These are phyloP conservation scores for Phytopythium chamaehyphon DNA, from an alignment of 352 stramenopile species.

Conservation along the genomic window DNA sequence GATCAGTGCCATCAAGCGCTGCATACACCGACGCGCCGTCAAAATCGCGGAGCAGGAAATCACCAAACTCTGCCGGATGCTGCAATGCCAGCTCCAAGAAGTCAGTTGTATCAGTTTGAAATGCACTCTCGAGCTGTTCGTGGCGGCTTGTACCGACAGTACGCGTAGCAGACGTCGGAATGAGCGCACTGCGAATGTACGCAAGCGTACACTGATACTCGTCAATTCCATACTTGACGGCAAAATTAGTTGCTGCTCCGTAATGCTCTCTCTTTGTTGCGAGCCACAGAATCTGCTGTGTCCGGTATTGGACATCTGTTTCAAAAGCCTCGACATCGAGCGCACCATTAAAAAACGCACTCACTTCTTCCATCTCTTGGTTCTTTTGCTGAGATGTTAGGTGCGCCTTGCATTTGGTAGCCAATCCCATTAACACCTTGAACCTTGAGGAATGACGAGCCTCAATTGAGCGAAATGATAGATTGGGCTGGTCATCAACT, in stretches of 20 bases:
- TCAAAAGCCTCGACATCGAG: conserved; percentile 58
- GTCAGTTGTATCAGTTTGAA: conserved; percentile 44
- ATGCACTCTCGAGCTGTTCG: conserved; percentile 65
- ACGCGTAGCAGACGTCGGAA: not conserved
- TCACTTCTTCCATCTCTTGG: conserved; percentile 63
- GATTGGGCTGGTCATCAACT: not conserved
- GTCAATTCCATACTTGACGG: conserved; percentile 63
- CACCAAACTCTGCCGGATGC: conserved; percentile 40
- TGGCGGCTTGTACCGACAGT: conserved; percentile 21
- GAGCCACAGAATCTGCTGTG: conserved; percentile 39
- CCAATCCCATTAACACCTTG: conserved; percentile 28
- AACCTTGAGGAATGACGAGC: conserved; percentile 11
- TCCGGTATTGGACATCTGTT: conserved; percentile 42
- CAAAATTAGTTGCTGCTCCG: conserved; percentile 44
- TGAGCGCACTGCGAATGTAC: conserved; percentile 53
- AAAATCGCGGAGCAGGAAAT: conserved; percentile 40
- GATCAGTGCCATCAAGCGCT: conserved; percentile 49
- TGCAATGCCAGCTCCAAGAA: conserved; percentile 67
- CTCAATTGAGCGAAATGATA: not conserved
- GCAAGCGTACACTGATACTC: conserved; percentile 55
- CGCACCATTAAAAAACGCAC: conserved; percentile 50
- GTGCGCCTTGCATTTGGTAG: conserved; percentile 38
- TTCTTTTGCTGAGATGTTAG: conserved; percentile 49
- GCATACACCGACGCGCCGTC: conserved; percentile 45
- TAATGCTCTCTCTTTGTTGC: conserved; percentile 51